Conservation (phyloP, 2,329 filamentous ascomycete genomes). For the Microdochium paspali region DNA sequence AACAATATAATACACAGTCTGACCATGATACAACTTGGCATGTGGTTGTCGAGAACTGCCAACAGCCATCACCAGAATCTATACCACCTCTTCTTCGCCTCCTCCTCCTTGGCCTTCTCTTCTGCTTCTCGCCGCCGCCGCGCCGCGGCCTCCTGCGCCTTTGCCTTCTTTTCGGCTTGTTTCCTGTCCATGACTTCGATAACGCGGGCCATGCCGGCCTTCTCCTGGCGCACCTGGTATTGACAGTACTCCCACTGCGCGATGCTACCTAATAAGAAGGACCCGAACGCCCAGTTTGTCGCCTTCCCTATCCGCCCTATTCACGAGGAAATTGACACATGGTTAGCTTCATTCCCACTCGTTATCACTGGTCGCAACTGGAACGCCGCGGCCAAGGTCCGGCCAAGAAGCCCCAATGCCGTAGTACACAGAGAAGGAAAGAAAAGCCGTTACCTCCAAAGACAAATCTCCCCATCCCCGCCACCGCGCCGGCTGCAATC, state of each 20-base stretch:
- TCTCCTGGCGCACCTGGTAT: slow-evolving; percentile 62
- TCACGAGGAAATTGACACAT: slow-evolving; percentile 2
- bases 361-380: neutral
- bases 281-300: slow-evolving; percentile 78
- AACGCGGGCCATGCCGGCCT: slow-evolving; percentile 73
- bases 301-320: slow-evolving; percentile 53
- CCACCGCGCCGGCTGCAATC: slow-evolving; percentile 67
- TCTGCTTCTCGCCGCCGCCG: slow-evolving; percentile 31
- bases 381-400: too few species aligned
- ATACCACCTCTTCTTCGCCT: slow-evolving; percentile 37
- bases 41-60: too few species aligned
- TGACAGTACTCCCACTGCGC: slow-evolving; percentile 80
- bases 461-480: slow-evolving; percentile 66
- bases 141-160: slow-evolving; percentile 25
- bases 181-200: slow-evolving; percentile 74
- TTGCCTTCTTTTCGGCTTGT: slow-evolving; percentile 50
- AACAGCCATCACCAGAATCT: slow-evolving; percentile 50
- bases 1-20: neutral
- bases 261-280: slow-evolving; percentile 61
- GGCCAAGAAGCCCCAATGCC: too few species aligned
- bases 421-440: too few species aligned
- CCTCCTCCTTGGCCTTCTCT: slow-evolving; percentile 24
- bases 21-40: neutral
- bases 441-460: slow-evolving; percentile 52
- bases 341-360: neutral